Conservation (phyloP, 192 early-diverging fungal species). For the Glomus cerebriforme region DNA sequence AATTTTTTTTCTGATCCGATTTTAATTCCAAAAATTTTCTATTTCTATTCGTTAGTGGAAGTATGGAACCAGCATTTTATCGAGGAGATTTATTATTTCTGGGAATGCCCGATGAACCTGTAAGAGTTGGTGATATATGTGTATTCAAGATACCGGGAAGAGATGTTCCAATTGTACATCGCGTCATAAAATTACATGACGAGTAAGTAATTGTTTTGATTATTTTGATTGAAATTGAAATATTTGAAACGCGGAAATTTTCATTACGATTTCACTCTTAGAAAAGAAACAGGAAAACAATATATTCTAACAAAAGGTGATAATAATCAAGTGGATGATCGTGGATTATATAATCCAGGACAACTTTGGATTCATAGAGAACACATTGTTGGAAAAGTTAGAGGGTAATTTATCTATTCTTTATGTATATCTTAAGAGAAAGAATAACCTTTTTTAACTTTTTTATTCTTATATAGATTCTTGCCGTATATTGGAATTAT, state of each 20-base stretch:
- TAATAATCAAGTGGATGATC: slow-evolving; percentile 89
- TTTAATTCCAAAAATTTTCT: slow-evolving; percentile 6
- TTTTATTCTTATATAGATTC: slow-evolving; percentile 52
- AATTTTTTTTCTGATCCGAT: neutral
- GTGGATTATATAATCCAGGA: slow-evolving; percentile 80
- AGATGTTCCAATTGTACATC: slow-evolving; percentile 95
- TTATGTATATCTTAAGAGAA: neutral
- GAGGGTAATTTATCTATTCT: slow-evolving; percentile 50
- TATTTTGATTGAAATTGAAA: neutral
- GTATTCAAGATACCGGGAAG: slow-evolving; percentile 91
- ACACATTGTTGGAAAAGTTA: slow-evolving; percentile 89
- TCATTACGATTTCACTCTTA: slow-evolving; percentile 29
- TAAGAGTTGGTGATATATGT: slow-evolving; percentile 89
- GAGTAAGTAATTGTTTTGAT: slow-evolving; percentile 57
- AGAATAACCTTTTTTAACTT: neutral
- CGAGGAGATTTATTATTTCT: slow-evolving; percentile 93
- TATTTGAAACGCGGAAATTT: neutral
- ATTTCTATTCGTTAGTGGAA: slow-evolving; percentile 59
- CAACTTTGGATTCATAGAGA: slow-evolving; percentile 92
- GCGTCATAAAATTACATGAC: slow-evolving; percentile 90
- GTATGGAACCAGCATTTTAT: slow-evolving; percentile 97
- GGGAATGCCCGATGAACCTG: slow-evolving; percentile 67
- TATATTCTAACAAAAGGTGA: slow-evolving; percentile 96
- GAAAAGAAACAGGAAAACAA: slow-evolving; percentile 71
- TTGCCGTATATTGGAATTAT: slow-evolving; percentile 94